Percentiles rank a stretch among this genome's conserved stretches.
Conservation (phyloP, 2,329 filamentous ascomycete species). For the Alternaria incomplexa region DNA sequence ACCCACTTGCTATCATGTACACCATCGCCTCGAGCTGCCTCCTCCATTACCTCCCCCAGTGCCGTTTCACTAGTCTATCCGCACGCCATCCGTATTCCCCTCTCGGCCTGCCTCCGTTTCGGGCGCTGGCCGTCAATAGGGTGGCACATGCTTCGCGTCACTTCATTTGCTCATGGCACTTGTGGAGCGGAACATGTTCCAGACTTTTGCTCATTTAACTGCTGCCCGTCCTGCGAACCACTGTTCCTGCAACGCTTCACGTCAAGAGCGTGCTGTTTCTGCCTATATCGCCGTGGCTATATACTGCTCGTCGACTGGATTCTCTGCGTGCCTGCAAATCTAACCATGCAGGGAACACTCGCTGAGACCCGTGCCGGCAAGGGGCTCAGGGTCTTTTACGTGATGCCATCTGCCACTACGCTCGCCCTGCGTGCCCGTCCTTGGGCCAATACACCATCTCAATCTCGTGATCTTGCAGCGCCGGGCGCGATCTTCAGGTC, state of each 20-base stretch:
- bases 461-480: not conserved
- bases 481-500: not conserved
- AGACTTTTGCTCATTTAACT: constrained; percentile 31
- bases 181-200: constrained; percentile 22
- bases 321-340: not conserved
- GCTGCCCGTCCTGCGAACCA: constrained; percentile 32
- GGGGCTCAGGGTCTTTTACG: not conserved
- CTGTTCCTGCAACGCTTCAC: constrained; percentile 23
- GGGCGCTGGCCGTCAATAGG: constrained; percentile 20
- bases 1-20: not conserved
- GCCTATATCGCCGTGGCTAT: constrained; percentile 10
- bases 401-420: not conserved
- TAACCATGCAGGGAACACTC: constrained; percentile 4
- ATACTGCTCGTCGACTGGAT: not conserved
- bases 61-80: constrained; percentile 21
- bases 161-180: constrained; percentile 18
- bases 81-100: constrained; percentile 10
- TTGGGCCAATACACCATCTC: not conserved
- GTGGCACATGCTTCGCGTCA: constrained; percentile 26
- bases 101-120: constrained; percentile 26
- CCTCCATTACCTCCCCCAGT: constrained; percentile 1
- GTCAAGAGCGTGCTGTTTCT: constrained; percentile 15
- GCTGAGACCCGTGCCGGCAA: not conserved
- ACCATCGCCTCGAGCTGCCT: not conserved
- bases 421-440: not conserved